Evolutionary conservation across 148 eudicot species (phyloP).

Genomic region (Linanthus parryae): DNA sequence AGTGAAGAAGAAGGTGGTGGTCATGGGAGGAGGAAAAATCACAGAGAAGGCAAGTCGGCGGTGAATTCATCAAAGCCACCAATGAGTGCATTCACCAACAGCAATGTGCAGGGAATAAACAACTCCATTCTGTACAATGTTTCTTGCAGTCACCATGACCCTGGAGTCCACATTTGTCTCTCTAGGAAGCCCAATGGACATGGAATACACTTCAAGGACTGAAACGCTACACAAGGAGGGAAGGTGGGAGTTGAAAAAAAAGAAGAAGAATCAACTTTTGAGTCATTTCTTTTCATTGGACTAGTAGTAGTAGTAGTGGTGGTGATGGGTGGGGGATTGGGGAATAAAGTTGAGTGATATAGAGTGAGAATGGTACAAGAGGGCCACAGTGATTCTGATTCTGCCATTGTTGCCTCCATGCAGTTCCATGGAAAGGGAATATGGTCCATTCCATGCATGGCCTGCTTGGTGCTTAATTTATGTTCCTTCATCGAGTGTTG

Average conservation of each 20-base stretch:
- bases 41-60: not conserved
- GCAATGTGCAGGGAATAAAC: constrained; percentile 8
- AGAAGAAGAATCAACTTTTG: not conserved
- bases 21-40: not conserved
- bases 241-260: no score
- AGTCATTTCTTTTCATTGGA: not conserved
- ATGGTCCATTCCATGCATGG: no score
- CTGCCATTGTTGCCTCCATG: constrained; percentile 1
- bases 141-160: constrained; percentile 10
- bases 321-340: not conserved
- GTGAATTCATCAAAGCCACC: not conserved
- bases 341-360: not conserved
- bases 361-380: not conserved
- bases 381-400: not conserved
- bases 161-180: constrained; percentile 5
- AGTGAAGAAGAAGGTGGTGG: constrained; percentile 1
- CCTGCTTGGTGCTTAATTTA: no score
- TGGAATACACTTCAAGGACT: not conserved
- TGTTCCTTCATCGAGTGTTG: no score
- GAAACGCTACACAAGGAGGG: not conserved
- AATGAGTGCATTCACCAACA: constrained; percentile 2
- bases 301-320: not conserved
- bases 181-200: constrained; percentile 2
- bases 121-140: constrained; percentile 7
- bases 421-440: constrained; percentile 3